A percentile compares a stretch with the other conserved stretches of the same genome.
These are phyloP conservation scores for Cicer pinnatifidum DNA, from an alignment of 306 rosid genomes.

Conservation along the genomic window DNA sequence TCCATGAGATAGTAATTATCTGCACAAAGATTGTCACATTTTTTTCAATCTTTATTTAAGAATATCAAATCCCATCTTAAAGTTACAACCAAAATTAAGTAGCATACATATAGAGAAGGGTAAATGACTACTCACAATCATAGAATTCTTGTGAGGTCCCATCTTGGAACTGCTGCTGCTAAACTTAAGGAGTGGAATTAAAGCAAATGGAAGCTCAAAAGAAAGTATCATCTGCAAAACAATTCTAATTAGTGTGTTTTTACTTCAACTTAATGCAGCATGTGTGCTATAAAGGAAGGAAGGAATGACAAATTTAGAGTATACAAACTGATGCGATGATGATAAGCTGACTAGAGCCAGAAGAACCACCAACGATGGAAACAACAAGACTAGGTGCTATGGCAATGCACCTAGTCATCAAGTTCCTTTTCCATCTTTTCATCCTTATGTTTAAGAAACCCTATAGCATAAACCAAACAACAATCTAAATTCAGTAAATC, in stretches of 20 bases:
- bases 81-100: not conserved
- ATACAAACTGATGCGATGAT: constrained; percentile 72
- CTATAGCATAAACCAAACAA: constrained; percentile 48
- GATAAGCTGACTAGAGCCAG: constrained; percentile 55
- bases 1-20: constrained; percentile 74
- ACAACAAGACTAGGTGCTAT: constrained; percentile 85
- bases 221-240: constrained; percentile 86
- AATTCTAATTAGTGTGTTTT: not conserved
- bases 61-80: not conserved
- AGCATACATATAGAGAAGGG: not conserved
- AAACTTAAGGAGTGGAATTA: constrained; percentile 88
- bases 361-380: constrained; percentile 61
- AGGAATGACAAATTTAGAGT: not conserved
- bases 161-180: constrained; percentile 78
- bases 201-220: constrained; percentile 86
- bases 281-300: not conserved
- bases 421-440: constrained; percentile 76
- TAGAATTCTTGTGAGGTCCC: constrained; percentile 87
- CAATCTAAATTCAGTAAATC: constrained; percentile 16
- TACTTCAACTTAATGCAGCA: not conserved
- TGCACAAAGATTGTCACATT: constrained; percentile 41
- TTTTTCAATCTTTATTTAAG: constrained; percentile 1
- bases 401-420: constrained; percentile 79
- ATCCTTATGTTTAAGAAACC: constrained; percentile 89
- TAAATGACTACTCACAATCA: constrained; percentile 42